These are phyloP conservation scores for Acanthamoeba sp. DNA, from an alignment of 208 protist species.

Conservation along the genomic window DNA sequence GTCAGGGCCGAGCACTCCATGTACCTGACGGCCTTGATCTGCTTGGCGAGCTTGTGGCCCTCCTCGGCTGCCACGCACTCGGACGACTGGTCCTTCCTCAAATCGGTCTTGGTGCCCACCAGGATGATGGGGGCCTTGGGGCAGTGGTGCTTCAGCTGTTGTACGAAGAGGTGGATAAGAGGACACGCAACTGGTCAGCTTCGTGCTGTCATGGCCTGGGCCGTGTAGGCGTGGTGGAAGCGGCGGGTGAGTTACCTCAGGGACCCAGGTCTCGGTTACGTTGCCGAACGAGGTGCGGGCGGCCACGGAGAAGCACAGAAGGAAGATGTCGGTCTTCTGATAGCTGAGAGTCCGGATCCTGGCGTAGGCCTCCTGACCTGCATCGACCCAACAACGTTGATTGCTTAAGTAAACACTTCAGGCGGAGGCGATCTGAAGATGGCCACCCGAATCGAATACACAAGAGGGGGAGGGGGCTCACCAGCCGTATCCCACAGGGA, in stretches of 20 bases:
- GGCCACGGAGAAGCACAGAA: slow-evolving; percentile 74
- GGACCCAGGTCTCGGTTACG: slow-evolving; percentile 73
- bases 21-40: slow-evolving; percentile 74
- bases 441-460: background rate
- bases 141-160: slow-evolving; percentile 75
- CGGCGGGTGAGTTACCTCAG: slow-evolving; percentile 49
- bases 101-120: slow-evolving; percentile 77
- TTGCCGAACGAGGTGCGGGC: slow-evolving; percentile 72
- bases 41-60: slow-evolving; percentile 67
- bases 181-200: too few species aligned
- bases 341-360: slow-evolving; percentile 73
- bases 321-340: slow-evolving; percentile 76
- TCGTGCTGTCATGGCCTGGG: too few species aligned
- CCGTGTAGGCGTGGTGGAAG: too few species aligned
- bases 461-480: background rate
- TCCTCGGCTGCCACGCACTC: slow-evolving; percentile 18
- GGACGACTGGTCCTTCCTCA: slow-evolving; percentile 65
- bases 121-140: slow-evolving; percentile 76
- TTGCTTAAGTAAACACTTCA: too few species aligned
- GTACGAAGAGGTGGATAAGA: too few species aligned
- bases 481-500: slow-evolving; percentile 75
- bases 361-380: slow-evolving; percentile 74
- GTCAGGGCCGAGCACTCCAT: slow-evolving; percentile 72
- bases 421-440: background rate
- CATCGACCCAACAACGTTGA: too few species aligned